Base-by-base conservation (phyloP, 768 basidiomycete genomes). In the Tricholoma hemisulphureum region DNA sequence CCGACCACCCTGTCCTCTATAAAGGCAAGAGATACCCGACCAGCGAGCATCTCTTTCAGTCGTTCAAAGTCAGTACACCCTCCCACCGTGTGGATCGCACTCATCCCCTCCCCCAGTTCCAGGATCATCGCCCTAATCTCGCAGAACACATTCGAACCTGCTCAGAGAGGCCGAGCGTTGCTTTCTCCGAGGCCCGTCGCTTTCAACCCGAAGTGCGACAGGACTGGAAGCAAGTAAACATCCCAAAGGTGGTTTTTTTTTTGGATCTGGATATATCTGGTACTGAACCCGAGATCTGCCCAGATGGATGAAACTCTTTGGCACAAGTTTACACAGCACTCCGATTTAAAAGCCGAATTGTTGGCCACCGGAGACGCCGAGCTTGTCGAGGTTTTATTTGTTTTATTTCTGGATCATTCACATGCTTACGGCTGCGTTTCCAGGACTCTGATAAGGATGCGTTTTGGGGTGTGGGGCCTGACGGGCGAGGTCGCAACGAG, bases 11-110 rank as follows among this genome's bases (percentile, higher is more conserved):
- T 43, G 81, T 91, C 9, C 63, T 74, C 9, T 85, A 87, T 66
- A 78, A 83, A 29, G 83, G 83, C 37, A 86, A 83, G 65, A 76
- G 71, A 54, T 91, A 89, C 65, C 86, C 88, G 1, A 91, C 88
- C 0, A 86, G 86, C 65, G 89, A 89, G 66, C 89, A 90, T 69
- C 78, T 90, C 10, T 90, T 88, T 64, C 88, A 90, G 62, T 85
- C 88, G 2, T 81, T 89, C 73, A 89, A 88, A 68, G 86, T 85
- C 55, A 10, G 69, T 61, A n/a, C n/a, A 28, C 31, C 58, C 10
- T 6, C 26, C 31, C 8, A 49, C 39, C 26, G 35, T 14, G 31
- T 21, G 35, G 14, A 23, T n/a, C 21, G 13, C 45, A n/a, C 46
- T 54, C 52, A 58, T 49, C 29, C 50, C 59, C 52, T 28, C 58